phyloP scores from a whole-genome alignment of 2,329 filamentous ascomycete species.

The Xylaria arbuscula region DNA sequence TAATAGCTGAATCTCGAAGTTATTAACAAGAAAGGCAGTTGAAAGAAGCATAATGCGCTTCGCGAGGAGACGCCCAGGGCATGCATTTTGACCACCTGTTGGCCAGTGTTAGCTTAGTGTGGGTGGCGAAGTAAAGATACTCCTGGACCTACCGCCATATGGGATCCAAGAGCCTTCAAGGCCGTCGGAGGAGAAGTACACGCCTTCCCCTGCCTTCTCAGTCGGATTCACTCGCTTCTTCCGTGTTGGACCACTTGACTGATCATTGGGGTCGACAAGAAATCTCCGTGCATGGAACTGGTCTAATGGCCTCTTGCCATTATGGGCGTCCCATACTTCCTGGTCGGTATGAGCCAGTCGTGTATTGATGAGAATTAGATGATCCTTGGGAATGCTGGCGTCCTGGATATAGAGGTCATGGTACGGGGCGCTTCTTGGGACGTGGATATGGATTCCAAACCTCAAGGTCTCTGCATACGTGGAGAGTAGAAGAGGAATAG shows the following conservation, averaged over 20 bases:
- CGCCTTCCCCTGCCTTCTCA: not conserved
- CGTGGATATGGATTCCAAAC: not conserved
- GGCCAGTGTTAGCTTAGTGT: not conserved
- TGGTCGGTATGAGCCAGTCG: not conserved
- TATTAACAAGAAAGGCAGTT: not conserved
- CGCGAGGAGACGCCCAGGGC: not conserved
- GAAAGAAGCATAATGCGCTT: not conserved
- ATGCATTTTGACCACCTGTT: slow-evolving; percentile 1
- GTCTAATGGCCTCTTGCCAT: not conserved
- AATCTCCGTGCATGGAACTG: not conserved
- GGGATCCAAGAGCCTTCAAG: not conserved
- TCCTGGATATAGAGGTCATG: not conserved
- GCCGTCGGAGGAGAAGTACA: not conserved
- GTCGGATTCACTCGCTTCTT: not conserved
- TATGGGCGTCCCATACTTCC: not conserved
- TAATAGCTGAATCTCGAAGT: not conserved
- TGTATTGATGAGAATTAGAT: not conserved
- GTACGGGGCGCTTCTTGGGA: not conserved
- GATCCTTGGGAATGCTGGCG: not conserved
- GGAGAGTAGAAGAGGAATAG: not conserved
- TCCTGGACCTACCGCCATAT: not conserved
- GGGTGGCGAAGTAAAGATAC: too few relatives aligned
- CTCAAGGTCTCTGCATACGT: not conserved
- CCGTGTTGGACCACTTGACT: not conserved
- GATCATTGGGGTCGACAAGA: not conserved